These are phyloP conservation scores for Capronia epimyces DNA, from an alignment of 2,329 filamentous ascomycete genomes.

Conservation along the genomic window DNA sequence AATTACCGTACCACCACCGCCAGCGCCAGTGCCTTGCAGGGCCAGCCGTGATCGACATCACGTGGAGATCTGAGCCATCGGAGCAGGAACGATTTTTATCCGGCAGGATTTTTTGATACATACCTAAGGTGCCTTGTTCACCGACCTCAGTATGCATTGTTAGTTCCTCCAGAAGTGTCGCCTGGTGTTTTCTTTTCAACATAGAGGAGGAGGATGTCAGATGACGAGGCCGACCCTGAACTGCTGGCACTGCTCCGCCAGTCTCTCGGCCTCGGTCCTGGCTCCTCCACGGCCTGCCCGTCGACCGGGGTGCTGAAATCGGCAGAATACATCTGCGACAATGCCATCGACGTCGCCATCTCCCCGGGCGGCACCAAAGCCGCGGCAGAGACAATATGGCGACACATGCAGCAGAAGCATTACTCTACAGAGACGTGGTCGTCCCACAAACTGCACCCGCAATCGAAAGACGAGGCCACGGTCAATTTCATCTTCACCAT, in stretches of 20 bases:
- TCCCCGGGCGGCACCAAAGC: constrained; percentile 76
- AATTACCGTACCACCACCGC: neutral
- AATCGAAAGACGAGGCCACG: constrained; percentile 65
- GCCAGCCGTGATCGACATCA: neutral
- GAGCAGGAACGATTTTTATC: neutral
- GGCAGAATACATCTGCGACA: constrained; percentile 83
- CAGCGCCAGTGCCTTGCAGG: constrained; percentile 1
- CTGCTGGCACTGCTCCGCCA: constrained; percentile 79
- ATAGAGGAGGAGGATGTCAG: constrained; percentile 59
- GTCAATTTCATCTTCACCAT: constrained; percentile 94
- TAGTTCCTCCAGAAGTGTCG: too few species aligned
- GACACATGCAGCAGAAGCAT: constrained; percentile 72
- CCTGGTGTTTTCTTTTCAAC: neutral
- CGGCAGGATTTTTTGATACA: neutral
- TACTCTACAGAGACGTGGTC: constrained; percentile 86
- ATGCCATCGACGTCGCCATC: constrained; percentile 85
- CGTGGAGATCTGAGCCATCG: neutral
- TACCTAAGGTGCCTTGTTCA: too few species aligned
- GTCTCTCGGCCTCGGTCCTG: constrained; percentile 62
- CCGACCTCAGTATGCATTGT: too few species aligned
- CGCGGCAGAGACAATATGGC: constrained; percentile 72
- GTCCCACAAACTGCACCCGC: constrained; percentile 79
- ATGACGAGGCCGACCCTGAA: constrained; percentile 86
- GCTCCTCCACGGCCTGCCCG: constrained; percentile 51
- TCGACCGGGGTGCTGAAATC: constrained; percentile 77